Evolutionary conservation across 441 rosid genomes (phyloP).

Genomic region (Geranium incanum): DNA sequence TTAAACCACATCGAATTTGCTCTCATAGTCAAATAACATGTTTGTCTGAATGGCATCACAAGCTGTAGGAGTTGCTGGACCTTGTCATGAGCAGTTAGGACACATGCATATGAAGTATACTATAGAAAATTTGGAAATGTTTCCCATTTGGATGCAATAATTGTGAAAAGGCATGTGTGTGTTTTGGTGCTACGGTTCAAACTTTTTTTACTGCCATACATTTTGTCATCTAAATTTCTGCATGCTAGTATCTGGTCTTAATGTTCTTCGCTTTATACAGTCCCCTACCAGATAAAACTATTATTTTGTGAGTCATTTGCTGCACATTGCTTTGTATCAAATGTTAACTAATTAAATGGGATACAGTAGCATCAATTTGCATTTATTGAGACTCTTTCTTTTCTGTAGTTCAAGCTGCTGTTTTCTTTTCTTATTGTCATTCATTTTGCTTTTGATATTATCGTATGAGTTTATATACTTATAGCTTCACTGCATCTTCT

Average conservation of each 20-base stretch:
- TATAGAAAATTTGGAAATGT: not conserved
- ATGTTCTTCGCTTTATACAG: not conserved
- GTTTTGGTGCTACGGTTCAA: not conserved
- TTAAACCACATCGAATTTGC: not conserved
- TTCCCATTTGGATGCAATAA: not conserved
- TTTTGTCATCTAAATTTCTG: not conserved
- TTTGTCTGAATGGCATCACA: not conserved
- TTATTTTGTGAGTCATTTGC: not conserved
- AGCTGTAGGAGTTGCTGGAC: constrained; percentile 4
- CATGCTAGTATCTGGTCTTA: not conserved
- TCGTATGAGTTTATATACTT: not conserved
- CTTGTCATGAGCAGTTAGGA: not conserved
- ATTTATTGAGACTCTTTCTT: not conserved
- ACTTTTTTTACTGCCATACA: not conserved
- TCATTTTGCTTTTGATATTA: constrained; percentile 2
- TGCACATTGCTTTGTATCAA: not conserved
- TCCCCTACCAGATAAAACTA: not conserved
- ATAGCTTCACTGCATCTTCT: not conserved
- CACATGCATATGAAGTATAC: not conserved
- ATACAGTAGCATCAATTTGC: not conserved
- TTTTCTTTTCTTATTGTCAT: not conserved
- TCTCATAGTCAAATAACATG: not conserved
- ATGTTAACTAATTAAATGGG: not conserved
- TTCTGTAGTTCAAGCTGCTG: not conserved
- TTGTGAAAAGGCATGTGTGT: not conserved